Percentiles rank a stretch among this genome's conserved stretches.
These are phyloP conservation scores for Tricholoma saponaceum DNA, from an alignment of 768 basidiomycete species.

Conservation along the genomic window DNA sequence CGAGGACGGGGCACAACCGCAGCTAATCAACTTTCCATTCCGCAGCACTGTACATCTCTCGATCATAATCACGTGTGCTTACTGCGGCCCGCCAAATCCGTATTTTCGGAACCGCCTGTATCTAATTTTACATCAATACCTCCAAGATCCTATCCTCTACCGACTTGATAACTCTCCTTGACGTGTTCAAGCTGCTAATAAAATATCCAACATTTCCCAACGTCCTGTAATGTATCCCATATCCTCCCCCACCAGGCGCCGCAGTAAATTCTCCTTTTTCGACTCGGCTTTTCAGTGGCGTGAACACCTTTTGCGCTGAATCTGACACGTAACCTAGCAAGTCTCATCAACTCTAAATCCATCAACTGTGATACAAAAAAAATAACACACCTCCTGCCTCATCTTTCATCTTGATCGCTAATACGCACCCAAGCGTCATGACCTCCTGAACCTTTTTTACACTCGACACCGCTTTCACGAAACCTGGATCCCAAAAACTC, in stretches of 20 bases:
- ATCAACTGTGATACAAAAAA: background rate
- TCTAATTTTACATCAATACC: constrained; percentile 12
- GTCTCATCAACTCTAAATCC: background rate
- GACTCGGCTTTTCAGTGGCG: constrained; percentile 10
- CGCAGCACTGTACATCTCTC: constrained; percentile 15
- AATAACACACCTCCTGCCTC: constrained; percentile 43
- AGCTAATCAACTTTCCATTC: constrained; percentile 8
- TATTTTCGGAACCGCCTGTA: no score
- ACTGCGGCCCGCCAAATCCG: no score
- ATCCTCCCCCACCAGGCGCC: constrained; percentile 52
- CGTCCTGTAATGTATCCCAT: constrained; percentile 81
- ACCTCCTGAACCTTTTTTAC: constrained; percentile 58
- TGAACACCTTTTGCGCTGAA: constrained; percentile 59
- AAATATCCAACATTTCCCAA: constrained; percentile 92
- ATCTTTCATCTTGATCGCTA: constrained; percentile 72
- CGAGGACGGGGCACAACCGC: no score
- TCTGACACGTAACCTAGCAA: constrained; percentile 52
- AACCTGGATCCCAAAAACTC: constrained; percentile 86
- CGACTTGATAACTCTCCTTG: constrained; percentile 43
- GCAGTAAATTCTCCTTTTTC: constrained; percentile 43
- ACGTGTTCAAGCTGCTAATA: constrained; percentile 84
- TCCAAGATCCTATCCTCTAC: constrained; percentile 62
- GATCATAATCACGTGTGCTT: constrained; percentile 12
- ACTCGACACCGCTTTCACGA: constrained; percentile 60
- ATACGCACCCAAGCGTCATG: constrained; percentile 86